Percentiles rank a stretch among this genome's conserved stretches.
Evolutionary conservation across 192 early-diverging fungal genomes (phyloP).

Genomic region (Radiomyces spectabilis): DNA sequence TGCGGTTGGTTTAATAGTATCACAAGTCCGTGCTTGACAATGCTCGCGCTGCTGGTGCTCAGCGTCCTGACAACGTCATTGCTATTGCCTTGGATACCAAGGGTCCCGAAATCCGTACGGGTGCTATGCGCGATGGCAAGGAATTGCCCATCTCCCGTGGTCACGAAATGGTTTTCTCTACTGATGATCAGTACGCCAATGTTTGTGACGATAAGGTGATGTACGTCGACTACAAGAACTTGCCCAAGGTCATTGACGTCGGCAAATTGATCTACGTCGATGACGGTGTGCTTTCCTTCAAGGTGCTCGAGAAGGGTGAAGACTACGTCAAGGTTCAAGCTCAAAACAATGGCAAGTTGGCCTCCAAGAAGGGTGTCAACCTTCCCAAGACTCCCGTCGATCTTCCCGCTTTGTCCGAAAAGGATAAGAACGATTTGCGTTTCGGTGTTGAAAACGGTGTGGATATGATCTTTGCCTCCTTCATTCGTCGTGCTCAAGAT

Average conservation of each 20-base stretch:
- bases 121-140: conserved; percentile 49
- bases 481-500: conserved; percentile 85
- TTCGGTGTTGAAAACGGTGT: conserved; percentile 88
- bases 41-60: conserved; percentile 39
- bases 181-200: conserved; percentile 50
- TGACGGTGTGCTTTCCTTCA: conserved; percentile 91
- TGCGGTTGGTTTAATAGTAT: conserved; percentile 31
- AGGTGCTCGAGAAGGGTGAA: conserved; percentile 63
- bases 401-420: conserved; percentile 83
- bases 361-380: conserved; percentile 90
- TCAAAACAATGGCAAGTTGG: conserved; percentile 72
- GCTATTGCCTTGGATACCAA: conserved; percentile 80
- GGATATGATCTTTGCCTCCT: conserved; percentile 91
- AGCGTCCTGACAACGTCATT: conserved; percentile 32
- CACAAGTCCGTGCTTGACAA: conserved; percentile 69
- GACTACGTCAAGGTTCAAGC: conserved; percentile 52
- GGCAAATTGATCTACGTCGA: conserved; percentile 79
- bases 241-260: conserved; percentile 56
- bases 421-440: conserved; percentile 77
- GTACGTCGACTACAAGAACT: conserved; percentile 72
- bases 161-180: conserved; percentile 63
- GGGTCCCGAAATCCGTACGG: conserved; percentile 75
- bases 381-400: conserved; percentile 79
- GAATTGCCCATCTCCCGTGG: conserved; percentile 59
- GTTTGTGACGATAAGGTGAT: conserved; percentile 45